A percentile compares a stretch with the other conserved stretches of the same genome.
Conservation (phyloP, 1,139 yeast species). For the Hemisphaericaspora xylofermentans region DNA sequence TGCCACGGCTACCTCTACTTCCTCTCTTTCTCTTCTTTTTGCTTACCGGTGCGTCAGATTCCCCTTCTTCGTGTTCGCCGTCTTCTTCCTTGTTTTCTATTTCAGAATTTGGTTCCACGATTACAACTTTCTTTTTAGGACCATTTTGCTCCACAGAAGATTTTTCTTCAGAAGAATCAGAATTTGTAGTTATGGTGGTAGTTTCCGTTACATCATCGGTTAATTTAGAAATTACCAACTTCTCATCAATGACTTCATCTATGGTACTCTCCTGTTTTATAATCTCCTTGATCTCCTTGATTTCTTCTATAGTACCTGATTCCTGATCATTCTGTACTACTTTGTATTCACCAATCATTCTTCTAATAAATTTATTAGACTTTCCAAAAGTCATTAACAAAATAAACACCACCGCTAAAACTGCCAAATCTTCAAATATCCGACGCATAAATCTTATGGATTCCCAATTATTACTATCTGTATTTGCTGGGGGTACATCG, state of each 20-base stretch:
- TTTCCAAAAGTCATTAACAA: constrained; percentile 36
- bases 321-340: constrained; percentile 11
- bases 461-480: not conserved
- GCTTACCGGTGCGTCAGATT: constrained; percentile 12
- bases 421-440: constrained; percentile 50
- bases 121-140: constrained; percentile 27
- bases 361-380: constrained; percentile 28
- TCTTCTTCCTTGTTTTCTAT: constrained; percentile 11
- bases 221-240: constrained; percentile 15
- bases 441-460: constrained; percentile 20
- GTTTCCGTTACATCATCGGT: constrained; percentile 9
- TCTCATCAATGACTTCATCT: constrained; percentile 6
- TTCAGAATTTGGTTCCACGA: constrained; percentile 27
- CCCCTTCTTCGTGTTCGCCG: constrained; percentile 6
- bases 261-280: constrained; percentile 9
- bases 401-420: constrained; percentile 33
- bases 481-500: constrained; percentile 1
- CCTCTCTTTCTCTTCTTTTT: constrained; percentile 75
- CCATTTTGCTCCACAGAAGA: constrained; percentile 1
- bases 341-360: constrained; percentile 16
- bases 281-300: constrained; percentile 22
- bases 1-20: constrained; percentile 78
- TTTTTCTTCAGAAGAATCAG: constrained; percentile 12
- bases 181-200: constrained; percentile 15
- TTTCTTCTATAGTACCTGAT: constrained; percentile 4